A percentile compares a stretch with the other conserved stretches of the same genome.
Evolutionary conservation across 1,284 basidiomycete species (phyloP).

Genomic region (Ustilago shanxiensis): DNA sequence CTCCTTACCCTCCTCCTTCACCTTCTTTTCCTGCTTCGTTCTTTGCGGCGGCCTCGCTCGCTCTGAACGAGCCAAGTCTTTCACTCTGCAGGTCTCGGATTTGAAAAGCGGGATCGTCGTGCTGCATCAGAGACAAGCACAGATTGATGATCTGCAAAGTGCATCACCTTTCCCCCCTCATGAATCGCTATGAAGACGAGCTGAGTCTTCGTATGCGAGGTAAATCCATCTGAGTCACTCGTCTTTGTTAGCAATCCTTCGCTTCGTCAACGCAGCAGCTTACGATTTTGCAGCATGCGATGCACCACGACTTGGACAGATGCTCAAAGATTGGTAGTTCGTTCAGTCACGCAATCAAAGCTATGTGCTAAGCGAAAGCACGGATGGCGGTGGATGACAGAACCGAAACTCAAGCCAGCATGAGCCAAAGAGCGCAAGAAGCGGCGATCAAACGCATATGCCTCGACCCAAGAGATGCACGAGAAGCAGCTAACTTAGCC

Average conservation of each 20-base stretch:
- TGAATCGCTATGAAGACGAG: background rate
- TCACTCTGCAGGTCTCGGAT: constrained; percentile 6
- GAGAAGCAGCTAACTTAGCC: constrained; percentile 1
- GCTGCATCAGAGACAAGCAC: background rate
- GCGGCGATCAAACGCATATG: background rate
- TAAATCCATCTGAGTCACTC: constrained; percentile 19
- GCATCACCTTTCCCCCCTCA: constrained; percentile 21
- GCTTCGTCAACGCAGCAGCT: too few relatives aligned
- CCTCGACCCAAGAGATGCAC: constrained; percentile 5
- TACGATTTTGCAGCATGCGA: too few relatives aligned
- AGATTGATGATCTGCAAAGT: constrained; percentile 24
- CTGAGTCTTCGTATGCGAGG: constrained; percentile 5
- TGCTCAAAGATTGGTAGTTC: background rate
- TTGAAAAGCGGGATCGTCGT: background rate
- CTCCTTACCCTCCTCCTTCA: background rate
- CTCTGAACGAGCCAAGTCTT: background rate
- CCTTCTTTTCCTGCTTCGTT: background rate
- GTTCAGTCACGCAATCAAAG: background rate
- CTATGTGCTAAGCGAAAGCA: background rate
- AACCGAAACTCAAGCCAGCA: background rate
- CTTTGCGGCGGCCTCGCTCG: background rate
- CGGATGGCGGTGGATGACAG: background rate
- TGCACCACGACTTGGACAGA: background rate
- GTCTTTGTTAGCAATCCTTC: background rate
- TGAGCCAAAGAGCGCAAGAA: background rate